Percentiles rank a stretch among this genome's conserved stretches.
Conservation (phyloP, 1,284 basidiomycete species). For the Puccinia polysora region DNA sequence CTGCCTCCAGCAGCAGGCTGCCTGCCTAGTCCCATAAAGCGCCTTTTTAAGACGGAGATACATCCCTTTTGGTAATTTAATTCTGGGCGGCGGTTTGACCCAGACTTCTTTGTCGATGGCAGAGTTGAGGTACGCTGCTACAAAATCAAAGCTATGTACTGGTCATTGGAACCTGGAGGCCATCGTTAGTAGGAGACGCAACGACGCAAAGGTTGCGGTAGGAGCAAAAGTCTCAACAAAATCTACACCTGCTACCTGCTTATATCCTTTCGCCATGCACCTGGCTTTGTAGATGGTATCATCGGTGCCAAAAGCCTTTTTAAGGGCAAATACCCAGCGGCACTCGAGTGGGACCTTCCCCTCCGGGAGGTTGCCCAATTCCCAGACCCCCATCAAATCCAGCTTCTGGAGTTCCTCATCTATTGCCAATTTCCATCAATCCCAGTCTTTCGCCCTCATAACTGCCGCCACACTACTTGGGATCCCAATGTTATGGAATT, state of each 20-base stretch:
- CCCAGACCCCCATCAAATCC: conserved; percentile 14
- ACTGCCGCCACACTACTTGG: neutral
- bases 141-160: conserved; percentile 14
- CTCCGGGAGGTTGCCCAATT: neutral
- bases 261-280: conserved; percentile 9
- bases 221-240: conserved; percentile 19
- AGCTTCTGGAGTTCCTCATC: neutral
- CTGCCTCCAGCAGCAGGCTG: conserved; percentile 20
- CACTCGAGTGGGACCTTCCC: neutral
- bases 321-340: conserved; percentile 40
- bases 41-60: neutral
- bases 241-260: neutral
- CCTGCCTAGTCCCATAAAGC: conserved; percentile 21
- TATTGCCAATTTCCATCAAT: neutral
- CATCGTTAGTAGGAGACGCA: neutral
- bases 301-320: neutral
- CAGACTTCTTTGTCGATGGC: conserved; percentile 14
- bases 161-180: neutral
- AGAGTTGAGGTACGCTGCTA: conserved; percentile 13
- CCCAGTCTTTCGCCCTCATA: neutral
- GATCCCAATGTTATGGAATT: neutral
- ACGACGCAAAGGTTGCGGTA: conserved; percentile 20
- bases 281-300: neutral
- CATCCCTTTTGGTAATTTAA: neutral
- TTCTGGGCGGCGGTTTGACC: conserved; percentile 3